phyloP scores from a whole-genome alignment of 2,329 filamentous ascomycete species.

The Apiospora malaysiana region DNA sequence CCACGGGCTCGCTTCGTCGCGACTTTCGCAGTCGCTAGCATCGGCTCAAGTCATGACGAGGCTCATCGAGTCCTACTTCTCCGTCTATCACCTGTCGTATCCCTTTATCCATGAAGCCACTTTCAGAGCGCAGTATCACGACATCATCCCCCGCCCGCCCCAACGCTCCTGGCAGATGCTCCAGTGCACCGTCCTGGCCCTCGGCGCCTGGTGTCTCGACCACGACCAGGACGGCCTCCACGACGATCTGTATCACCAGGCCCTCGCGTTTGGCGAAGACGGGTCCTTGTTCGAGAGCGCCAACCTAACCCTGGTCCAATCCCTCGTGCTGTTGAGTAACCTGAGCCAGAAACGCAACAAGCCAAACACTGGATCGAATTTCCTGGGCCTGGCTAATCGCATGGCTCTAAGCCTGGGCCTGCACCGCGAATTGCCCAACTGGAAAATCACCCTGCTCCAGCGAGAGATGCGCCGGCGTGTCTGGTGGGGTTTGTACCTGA shows the following conservation, averaged over 20 bases:
- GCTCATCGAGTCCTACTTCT: constrained; percentile 48
- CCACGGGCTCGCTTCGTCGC: constrained; percentile 26
- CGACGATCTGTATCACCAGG: constrained; percentile 38
- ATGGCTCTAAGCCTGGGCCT: constrained; percentile 54
- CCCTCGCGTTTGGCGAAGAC: constrained; percentile 36
- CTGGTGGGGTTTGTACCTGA: constrained; percentile 51
- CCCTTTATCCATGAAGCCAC: constrained; percentile 53
- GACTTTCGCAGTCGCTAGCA: constrained; percentile 30
- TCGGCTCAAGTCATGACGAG: constrained; percentile 35
- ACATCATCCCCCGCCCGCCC: constrained; percentile 37
- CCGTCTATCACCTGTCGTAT: constrained; percentile 50
- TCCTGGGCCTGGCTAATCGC: constrained; percentile 52
- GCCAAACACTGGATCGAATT: constrained; percentile 55
- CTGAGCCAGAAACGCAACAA: constrained; percentile 54
- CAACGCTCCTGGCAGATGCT: constrained; percentile 42
- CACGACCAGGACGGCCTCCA: constrained; percentile 36
- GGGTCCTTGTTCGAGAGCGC: constrained; percentile 41
- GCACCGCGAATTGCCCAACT: constrained; percentile 48
- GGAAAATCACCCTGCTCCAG: constrained; percentile 40
- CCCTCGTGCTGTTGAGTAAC: constrained; percentile 42
- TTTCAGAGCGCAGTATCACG: constrained; percentile 47
- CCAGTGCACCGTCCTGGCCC: constrained; percentile 44
- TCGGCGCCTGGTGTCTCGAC: constrained; percentile 43
- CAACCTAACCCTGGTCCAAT: constrained; percentile 40
- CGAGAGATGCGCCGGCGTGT: constrained; percentile 47